phyloP scores from a whole-genome alignment of 2,329 filamentous ascomycete genomes.

The Xylaria digitata region DNA sequence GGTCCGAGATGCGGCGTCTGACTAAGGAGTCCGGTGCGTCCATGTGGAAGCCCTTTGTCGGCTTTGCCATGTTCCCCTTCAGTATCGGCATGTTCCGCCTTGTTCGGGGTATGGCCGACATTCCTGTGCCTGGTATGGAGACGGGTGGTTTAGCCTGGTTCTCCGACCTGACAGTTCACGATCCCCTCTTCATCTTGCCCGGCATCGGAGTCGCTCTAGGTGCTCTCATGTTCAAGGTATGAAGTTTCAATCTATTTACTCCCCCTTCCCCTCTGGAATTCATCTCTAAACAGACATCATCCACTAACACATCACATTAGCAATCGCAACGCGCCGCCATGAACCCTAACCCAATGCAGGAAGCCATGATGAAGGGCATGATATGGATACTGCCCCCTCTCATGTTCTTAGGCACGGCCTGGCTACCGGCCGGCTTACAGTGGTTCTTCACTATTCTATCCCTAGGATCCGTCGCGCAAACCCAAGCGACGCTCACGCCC shows the following conservation, averaged over 20 bases:
- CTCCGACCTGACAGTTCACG: constrained; percentile 76
- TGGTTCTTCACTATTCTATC: constrained; percentile 60
- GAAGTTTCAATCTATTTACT: constrained; percentile 41
- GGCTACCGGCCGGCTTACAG: constrained; percentile 61
- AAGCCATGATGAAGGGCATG: constrained; percentile 56
- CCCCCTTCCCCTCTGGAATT: too few species aligned
- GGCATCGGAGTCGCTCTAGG: constrained; percentile 66
- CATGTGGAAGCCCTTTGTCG: constrained; percentile 61
- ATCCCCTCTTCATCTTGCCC: constrained; percentile 84
- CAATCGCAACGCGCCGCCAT: constrained; percentile 41
- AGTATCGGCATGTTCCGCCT: constrained; percentile 85
- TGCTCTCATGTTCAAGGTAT: constrained; percentile 68
- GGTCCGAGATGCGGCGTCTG: constrained; percentile 61
- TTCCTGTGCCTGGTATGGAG: constrained; percentile 85
- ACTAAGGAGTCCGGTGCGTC: constrained; percentile 67
- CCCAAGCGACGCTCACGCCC: constrained; percentile 54
- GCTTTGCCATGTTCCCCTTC: constrained; percentile 71
- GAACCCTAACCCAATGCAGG: constrained; percentile 49
- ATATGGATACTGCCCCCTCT: constrained; percentile 57
- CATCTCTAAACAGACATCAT: neutral
- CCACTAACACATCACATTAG: constrained; percentile 34
- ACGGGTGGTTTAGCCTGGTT: constrained; percentile 82
- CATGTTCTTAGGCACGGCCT: constrained; percentile 59
- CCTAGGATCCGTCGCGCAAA: constrained; percentile 50
- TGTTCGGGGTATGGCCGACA: constrained; percentile 75